Base-by-base conservation (phyloP, 2,329 filamentous ascomycete species). In the Fusarium ambrosium region DNA sequence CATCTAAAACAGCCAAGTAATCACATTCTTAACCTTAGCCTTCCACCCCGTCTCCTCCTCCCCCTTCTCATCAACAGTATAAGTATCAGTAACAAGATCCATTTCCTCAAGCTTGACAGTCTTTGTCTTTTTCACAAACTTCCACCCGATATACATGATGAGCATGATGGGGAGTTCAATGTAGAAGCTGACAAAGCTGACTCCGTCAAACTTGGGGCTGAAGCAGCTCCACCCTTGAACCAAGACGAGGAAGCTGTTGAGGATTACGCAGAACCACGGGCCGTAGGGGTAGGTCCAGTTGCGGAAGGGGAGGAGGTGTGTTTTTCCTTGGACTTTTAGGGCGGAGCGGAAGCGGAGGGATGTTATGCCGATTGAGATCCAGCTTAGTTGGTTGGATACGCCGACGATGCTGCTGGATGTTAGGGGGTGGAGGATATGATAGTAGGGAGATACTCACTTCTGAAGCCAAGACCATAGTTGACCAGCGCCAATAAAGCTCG, bases 141-240 rank as follows among this genome's bases (percentile, higher is more conserved):
- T 97, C 92, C 93, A 96, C 7, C 86, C 90, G 1, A 92, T 53
- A 78, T 89, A 95, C 37, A 96, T 85, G 10, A 92, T 75, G 18
- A 89, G 72, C 86, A 92, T 90, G 68, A 92, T 75, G 0, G 90
- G 89, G 27, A 92, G 80, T 80, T 92, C 89, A 41, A 93, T 86
- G 76, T 93, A 92, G 72, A 86, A 90, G 69, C 89, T 91, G 56
- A 93, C 89, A 76, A 93, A 92, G 76, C 88, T 86, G 14, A 92
- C 89, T 2, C 82, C 84, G 58, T 86, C 84, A 76, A 92, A 93
- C 2, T 70, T 80, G 4, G 89, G 90, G 48, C 87, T 90, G 81
- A 93, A 92, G 64, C 87, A 89, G 75, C 83, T 87, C 89, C 89
- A 93, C 2, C 91, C 91, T 74, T 92, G 91, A 0, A 92, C 86